phyloP scores from a whole-genome alignment of 352 stramenopile species.

The Phytophthora citrophthora region DNA sequence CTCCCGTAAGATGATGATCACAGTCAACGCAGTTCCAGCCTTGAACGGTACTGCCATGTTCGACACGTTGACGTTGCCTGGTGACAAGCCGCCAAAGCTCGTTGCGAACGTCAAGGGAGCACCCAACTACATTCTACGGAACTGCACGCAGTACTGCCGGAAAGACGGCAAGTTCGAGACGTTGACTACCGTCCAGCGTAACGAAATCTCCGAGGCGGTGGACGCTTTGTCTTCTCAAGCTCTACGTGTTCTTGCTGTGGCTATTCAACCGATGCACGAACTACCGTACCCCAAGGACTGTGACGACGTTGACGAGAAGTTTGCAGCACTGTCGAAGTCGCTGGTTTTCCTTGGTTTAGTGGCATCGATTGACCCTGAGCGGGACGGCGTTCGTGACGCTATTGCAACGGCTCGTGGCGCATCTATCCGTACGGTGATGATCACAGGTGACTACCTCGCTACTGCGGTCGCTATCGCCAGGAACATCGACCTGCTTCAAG shows the following conservation, averaged over 20 bases:
- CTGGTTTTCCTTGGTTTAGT: constrained; percentile 94
- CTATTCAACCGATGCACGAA: constrained; percentile 71
- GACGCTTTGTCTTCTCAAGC: constrained; percentile 77
- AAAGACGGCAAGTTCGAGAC: constrained; percentile 56
- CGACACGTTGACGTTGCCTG: constrained; percentile 43
- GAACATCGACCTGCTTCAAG: constrained; percentile 92
- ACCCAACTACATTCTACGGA: constrained; percentile 75
- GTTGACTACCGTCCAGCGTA: constrained; percentile 49
- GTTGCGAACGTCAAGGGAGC: constrained; percentile 72
- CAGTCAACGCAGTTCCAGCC: constrained; percentile 58
- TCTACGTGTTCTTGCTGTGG: constrained; percentile 90
- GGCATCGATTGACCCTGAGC: constrained; percentile 89
- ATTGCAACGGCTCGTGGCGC: constrained; percentile 49
- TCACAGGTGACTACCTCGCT: constrained; percentile 96
- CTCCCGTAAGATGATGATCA: constrained; percentile 95
- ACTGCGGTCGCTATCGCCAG: constrained; percentile 94
- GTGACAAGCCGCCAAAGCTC: constrained; percentile 45
- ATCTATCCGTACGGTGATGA: constrained; percentile 89
- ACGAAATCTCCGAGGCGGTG: constrained; percentile 61
- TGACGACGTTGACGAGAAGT: constrained; percentile 77
- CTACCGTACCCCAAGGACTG: constrained; percentile 51
- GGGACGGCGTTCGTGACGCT: constrained; percentile 63
- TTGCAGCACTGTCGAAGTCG: constrained; percentile 61
- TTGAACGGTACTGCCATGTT: constrained; percentile 40
- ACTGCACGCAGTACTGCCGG: constrained; percentile 62